phyloP scores from a whole-genome alignment of 768 basidiomycete genomes.

The Aureoboletus auriporus region DNA sequence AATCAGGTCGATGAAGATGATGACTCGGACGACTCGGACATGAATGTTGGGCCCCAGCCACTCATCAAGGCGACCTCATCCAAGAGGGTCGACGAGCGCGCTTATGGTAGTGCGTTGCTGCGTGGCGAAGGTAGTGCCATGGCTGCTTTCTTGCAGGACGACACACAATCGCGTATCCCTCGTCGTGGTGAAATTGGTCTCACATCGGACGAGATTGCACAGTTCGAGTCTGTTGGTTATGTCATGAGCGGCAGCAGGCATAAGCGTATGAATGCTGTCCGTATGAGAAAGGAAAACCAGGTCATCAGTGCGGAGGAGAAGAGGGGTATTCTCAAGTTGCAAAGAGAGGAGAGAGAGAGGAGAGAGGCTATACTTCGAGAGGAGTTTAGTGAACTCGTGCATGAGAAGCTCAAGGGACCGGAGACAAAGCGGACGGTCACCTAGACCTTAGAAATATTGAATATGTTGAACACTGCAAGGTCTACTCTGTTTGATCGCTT shows the following conservation, averaged over 20 bases:
- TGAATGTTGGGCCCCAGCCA: conserved; percentile 82
- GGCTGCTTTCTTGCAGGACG: conserved; percentile 92
- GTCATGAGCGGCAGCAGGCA: conserved; percentile 98
- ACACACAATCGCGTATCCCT: conserved; percentile 82
- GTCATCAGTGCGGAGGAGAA: conserved; percentile 99
- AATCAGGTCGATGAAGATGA: conserved; percentile 28
- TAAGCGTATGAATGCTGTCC: conserved; percentile 96
- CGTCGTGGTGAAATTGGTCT: conserved; percentile 98
- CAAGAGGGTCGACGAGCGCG: conserved; percentile 71
- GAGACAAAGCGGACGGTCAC: conserved; percentile 21
- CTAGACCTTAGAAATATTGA: neutral
- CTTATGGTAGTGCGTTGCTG: conserved; percentile 85
- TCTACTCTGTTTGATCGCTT: neutral
- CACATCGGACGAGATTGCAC: conserved; percentile 80
- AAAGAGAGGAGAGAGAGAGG: conserved; percentile 90
- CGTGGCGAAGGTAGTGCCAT: conserved; percentile 97
- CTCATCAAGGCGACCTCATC: conserved; percentile 36
- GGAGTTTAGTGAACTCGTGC: conserved; percentile 83
- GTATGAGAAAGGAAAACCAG: conserved; percentile 99
- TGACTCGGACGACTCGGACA: conserved; percentile 42
- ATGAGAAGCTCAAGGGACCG: conserved; percentile 63
- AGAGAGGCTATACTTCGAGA: conserved; percentile 86
- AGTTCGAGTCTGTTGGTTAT: conserved; percentile 87
- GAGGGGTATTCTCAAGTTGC: conserved; percentile 89
- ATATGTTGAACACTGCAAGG: neutral